Evolutionary conservation across 352 stramenopile genomes (phyloP).

Genomic region (Globisporangium parvum): DNA sequence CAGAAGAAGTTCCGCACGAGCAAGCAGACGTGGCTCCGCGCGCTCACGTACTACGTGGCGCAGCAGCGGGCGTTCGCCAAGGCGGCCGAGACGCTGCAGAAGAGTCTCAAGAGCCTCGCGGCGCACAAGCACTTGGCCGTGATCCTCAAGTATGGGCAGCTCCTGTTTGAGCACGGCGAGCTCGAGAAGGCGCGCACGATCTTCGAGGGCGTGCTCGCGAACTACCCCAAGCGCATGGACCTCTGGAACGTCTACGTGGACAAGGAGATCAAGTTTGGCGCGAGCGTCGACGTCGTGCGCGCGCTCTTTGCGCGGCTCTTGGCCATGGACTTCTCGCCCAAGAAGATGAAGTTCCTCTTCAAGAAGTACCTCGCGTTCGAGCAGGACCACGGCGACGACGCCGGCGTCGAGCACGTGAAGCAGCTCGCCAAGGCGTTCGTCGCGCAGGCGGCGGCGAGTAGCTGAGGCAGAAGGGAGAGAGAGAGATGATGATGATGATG

Average conservation of each 20-base stretch:
- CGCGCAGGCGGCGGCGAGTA: conserved; percentile 44
- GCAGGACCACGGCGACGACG: conserved; percentile 87
- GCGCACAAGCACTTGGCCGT: conserved; percentile 93
- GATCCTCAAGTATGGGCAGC: conserved; percentile 93
- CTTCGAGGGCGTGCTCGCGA: conserved; percentile 92
- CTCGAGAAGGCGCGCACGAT: conserved; percentile 93
- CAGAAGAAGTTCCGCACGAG: conserved; percentile 91
- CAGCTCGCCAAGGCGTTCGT: conserved; percentile 93
- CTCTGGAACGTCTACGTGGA: conserved; percentile 96
- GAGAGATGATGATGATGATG: no score
- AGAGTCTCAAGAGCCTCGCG: conserved; percentile 88
- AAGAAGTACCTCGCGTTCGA: conserved; percentile 96
- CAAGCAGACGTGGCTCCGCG: conserved; percentile 86
- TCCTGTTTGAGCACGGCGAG: conserved; percentile 93
- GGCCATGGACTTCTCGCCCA: conserved; percentile 92
- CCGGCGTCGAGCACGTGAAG: conserved; percentile 89
- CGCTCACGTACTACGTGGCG: conserved; percentile 86
- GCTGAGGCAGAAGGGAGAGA: neutral
- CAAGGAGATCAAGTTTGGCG: conserved; percentile 94
- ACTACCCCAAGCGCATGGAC: conserved; percentile 95
- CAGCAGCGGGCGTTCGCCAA: conserved; percentile 57
- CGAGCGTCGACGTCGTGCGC: conserved; percentile 74
- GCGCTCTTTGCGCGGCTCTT: conserved; percentile 89
- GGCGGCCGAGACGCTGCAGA: conserved; percentile 88
- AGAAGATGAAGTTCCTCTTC: conserved; percentile 98